A percentile compares a stretch with the other conserved stretches of the same genome.
These are phyloP conservation scores for Drechslera avenae DNA, from an alignment of 2,329 filamentous ascomycete species.

Conservation along the genomic window DNA sequence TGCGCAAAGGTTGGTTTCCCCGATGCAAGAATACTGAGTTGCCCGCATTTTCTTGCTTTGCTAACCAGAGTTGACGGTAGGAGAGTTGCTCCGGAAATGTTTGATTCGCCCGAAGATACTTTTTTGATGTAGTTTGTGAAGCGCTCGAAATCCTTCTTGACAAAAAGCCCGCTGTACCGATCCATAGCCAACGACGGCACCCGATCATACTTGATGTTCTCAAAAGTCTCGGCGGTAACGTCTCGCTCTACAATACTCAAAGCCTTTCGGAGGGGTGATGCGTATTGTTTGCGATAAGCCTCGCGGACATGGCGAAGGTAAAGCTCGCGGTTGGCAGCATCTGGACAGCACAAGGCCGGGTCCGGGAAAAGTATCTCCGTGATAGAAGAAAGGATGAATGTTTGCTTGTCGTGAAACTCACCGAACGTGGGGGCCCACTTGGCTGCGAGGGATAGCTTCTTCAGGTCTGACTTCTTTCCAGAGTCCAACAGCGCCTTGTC, in stretches of 20 bases:
- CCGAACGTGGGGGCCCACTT: slow-evolving; percentile 66
- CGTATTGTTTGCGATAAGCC: slow-evolving; percentile 56
- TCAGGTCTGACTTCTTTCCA: slow-evolving; percentile 49
- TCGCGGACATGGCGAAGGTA: slow-evolving; percentile 63
- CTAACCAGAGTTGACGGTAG: slow-evolving; percentile 58
- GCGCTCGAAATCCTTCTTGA: slow-evolving; percentile 55
- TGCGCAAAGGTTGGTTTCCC: background rate
- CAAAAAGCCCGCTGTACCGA: slow-evolving; percentile 57
- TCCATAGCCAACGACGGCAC: slow-evolving; percentile 64
- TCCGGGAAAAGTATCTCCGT: slow-evolving; percentile 60
- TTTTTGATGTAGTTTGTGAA: slow-evolving; percentile 58
- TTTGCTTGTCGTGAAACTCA: slow-evolving; percentile 64
- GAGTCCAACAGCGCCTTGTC: slow-evolving; percentile 54
- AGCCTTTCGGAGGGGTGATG: slow-evolving; percentile 59
- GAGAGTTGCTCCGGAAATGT: slow-evolving; percentile 62
- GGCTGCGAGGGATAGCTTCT: slow-evolving; percentile 60
- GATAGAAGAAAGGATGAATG: slow-evolving; percentile 62
- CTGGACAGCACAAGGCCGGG: slow-evolving; percentile 36
- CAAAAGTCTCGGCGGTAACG: slow-evolving; percentile 54
- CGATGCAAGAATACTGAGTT: too few relatives aligned
- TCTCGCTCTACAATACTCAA: slow-evolving; percentile 61
- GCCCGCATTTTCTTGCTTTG: slow-evolving; percentile 17
- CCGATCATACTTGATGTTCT: slow-evolving; percentile 61
- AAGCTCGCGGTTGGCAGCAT: slow-evolving; percentile 50
- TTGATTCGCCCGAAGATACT: slow-evolving; percentile 55